phyloP scores from a whole-genome alignment of 768 basidiomycete genomes.

The Mycena galericulata region DNA sequence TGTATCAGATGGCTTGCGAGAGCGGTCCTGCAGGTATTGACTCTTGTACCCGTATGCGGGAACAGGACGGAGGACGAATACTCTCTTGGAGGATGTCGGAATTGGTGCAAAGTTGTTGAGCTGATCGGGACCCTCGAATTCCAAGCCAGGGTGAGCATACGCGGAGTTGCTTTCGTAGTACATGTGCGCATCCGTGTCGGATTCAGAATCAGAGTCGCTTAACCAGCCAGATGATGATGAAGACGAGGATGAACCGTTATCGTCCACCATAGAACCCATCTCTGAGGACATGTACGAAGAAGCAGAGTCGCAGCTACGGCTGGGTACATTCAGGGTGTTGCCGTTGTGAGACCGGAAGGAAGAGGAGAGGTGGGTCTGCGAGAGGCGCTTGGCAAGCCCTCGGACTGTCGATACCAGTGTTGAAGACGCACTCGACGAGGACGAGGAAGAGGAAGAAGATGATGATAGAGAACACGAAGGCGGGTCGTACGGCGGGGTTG shows the following conservation, averaged over 20 bases:
- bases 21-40: conserved; percentile 44
- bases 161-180: conserved; percentile 43
- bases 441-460: conserved; percentile 47
- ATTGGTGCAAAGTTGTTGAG: conserved; percentile 30
- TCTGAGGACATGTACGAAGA: conserved; percentile 64
- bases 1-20: conserved; percentile 63
- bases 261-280: conserved; percentile 72
- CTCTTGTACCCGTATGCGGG: conserved; percentile 56
- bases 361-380: conserved; percentile 52
- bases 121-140: conserved; percentile 21
- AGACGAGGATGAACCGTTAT: conserved; percentile 63
- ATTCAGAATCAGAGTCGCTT: conserved; percentile 63
- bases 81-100: conserved; percentile 48
- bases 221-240: conserved; percentile 67
- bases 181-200: conserved; percentile 49
- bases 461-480: conserved; percentile 39
- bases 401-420: conserved; percentile 66
- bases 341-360: conserved; percentile 40
- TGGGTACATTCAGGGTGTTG: conserved; percentile 56
- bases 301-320: conserved; percentile 54
- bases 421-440: conserved; percentile 46
- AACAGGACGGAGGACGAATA: conserved; percentile 60
- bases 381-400: conserved; percentile 70
- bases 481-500: conserved; percentile 55
- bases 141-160: conserved; percentile 40